Conservation (phyloP, 1,284 basidiomycete species). For the Thecaphora frezii region DNA sequence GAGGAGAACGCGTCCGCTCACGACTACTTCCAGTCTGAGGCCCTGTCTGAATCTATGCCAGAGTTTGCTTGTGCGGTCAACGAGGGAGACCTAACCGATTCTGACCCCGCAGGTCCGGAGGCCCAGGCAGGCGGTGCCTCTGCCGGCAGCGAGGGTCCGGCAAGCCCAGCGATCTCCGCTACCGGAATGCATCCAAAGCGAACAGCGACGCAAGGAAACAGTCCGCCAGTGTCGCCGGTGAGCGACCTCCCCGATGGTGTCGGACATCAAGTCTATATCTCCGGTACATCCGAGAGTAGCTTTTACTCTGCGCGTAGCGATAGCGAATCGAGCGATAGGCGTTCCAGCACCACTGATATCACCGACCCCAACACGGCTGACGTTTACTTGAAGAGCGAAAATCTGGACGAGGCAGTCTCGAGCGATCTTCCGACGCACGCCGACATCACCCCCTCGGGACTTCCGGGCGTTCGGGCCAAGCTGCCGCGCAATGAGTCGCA, state of each 20-base stretch:
- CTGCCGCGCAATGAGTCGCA: slow-evolving; percentile 59
- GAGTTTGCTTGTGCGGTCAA: background rate
- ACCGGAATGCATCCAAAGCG: no score
- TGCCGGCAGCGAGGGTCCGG: no score
- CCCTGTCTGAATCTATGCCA: background rate
- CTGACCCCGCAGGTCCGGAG: no score
- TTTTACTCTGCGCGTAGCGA: slow-evolving; percentile 45
- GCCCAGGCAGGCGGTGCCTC: no score
- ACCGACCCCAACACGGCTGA: slow-evolving; percentile 40
- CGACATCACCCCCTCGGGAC: no score
- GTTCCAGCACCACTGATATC: slow-evolving; percentile 35
- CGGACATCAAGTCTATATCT: slow-evolving; percentile 21
- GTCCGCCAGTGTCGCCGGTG: background rate
- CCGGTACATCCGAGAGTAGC: slow-evolving; percentile 40
- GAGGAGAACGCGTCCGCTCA: slow-evolving; percentile 24
- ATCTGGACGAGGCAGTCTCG: slow-evolving; percentile 7
- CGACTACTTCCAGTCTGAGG: slow-evolving; percentile 8
- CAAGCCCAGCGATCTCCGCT: no score
- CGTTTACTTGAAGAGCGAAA: slow-evolving; percentile 18
- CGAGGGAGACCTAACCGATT: no score
- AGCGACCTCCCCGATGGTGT: background rate
- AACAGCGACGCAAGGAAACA: no score
- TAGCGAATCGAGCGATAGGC: slow-evolving; percentile 44
- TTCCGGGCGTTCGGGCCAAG: slow-evolving; percentile 3
- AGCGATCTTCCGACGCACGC: background rate